phyloP scores from a whole-genome alignment of 805 yeast species.

The Metschnikowia aberdeeniae region DNA sequence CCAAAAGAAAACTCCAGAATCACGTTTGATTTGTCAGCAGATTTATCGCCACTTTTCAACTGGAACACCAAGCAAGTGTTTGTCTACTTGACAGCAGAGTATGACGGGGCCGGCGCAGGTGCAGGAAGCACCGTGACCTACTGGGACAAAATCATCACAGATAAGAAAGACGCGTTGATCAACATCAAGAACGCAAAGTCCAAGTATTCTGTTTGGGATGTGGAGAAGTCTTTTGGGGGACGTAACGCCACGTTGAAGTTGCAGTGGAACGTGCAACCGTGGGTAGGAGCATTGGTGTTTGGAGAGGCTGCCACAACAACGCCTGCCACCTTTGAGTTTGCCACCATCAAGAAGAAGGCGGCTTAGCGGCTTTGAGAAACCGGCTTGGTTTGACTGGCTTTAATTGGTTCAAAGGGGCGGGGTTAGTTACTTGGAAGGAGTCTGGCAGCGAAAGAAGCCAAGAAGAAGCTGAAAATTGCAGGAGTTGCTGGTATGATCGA shows the following conservation, averaged over 20 bases:
- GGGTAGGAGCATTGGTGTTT: slow-evolving; percentile 72
- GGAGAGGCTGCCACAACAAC: slow-evolving; percentile 46
- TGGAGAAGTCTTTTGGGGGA: slow-evolving; percentile 54
- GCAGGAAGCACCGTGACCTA: slow-evolving; percentile 68
- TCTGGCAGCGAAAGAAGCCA: too few species aligned
- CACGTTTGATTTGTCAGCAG: slow-evolving; percentile 68
- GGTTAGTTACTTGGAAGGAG: too few species aligned
- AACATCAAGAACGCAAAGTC: slow-evolving; percentile 51
- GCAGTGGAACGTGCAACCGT: slow-evolving; percentile 92
- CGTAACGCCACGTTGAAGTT: slow-evolving; percentile 65
- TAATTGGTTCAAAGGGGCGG: too few species aligned
- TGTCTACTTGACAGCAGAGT: slow-evolving; percentile 84
- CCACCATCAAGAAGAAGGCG: slow-evolving; percentile 17
- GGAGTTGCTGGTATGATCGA: too few species aligned
- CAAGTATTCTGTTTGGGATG: slow-evolving; percentile 87
- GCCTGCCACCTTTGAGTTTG: slow-evolving; percentile 27
- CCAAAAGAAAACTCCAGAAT: slow-evolving; percentile 76
- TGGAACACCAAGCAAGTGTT: slow-evolving; percentile 99
- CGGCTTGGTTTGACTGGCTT: too few species aligned
- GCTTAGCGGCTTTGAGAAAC: neutral
- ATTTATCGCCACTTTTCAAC: slow-evolving; percentile 76
- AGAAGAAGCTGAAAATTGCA: too few species aligned
- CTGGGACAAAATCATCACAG: slow-evolving; percentile 82
- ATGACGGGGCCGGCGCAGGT: slow-evolving; percentile 46
- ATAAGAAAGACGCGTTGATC: slow-evolving; percentile 55